phyloP scores from a whole-genome alignment of 768 basidiomycete genomes.

The Calvatia gigantea region DNA sequence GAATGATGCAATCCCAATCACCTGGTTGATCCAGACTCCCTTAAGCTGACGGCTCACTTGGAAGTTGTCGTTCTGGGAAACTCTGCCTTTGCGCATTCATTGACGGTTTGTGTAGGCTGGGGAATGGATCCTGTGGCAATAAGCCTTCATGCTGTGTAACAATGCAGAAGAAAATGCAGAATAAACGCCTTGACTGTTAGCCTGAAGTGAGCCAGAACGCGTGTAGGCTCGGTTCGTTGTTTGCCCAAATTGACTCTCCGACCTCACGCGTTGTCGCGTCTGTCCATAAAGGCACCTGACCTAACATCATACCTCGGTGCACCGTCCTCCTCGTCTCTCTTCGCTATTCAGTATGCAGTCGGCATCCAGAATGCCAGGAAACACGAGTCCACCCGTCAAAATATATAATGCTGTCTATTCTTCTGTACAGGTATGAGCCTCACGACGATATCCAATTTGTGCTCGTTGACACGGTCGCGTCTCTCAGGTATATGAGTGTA shows the following conservation, averaged over 20 bases:
- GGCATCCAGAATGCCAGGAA: slow-evolving; percentile 38
- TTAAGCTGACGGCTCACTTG: too few species aligned
- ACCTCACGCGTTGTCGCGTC: slow-evolving; percentile 41
- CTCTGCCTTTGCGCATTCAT: background rate
- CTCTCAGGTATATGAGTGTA: slow-evolving; percentile 90
- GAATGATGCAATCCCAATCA: background rate
- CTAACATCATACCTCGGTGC: slow-evolving; percentile 23
- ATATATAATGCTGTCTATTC: slow-evolving; percentile 94
- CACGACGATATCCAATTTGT: slow-evolving; percentile 11
- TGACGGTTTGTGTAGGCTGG: background rate
- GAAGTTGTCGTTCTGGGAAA: background rate
- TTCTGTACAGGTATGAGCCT: slow-evolving; percentile 67
- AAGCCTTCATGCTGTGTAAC: background rate
- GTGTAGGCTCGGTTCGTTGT: slow-evolving; percentile 33
- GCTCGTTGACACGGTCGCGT: slow-evolving; percentile 34
- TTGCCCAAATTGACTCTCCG: slow-evolving; percentile 6
- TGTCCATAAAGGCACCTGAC: slow-evolving; percentile 27
- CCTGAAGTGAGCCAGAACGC: slow-evolving; percentile 23
- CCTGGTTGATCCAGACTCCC: background rate
- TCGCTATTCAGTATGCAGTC: slow-evolving; percentile 40
- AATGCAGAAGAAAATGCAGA: background rate
- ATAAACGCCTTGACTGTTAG: background rate
- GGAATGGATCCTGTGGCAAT: background rate
- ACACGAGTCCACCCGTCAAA: slow-evolving; percentile 60
- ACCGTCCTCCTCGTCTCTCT: slow-evolving; percentile 25